These are phyloP conservation scores for Tuber calosporum DNA, from an alignment of 495 filamentous ascomycete genomes.

Conservation along the genomic window DNA sequence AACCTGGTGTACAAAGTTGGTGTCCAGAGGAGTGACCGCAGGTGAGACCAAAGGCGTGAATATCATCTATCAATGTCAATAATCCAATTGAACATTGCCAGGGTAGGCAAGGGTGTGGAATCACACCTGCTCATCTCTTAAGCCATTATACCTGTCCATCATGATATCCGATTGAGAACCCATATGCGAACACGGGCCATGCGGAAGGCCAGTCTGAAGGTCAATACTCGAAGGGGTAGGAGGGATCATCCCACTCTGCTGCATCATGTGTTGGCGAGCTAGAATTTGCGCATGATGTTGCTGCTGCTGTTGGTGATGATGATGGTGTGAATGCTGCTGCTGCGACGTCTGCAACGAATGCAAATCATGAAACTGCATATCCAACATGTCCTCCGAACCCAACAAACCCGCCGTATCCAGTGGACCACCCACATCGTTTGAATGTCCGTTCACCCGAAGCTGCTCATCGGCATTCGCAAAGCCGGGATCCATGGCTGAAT, in stretches of 20 bases:
- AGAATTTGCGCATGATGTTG: conserved; percentile 48
- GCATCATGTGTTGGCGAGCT: conserved; percentile 23
- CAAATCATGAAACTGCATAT: conserved; percentile 57
- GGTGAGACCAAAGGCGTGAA: conserved; percentile 95
- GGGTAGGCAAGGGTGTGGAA: not conserved
- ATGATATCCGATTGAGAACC: conserved; percentile 52
- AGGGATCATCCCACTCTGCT: conserved; percentile 63
- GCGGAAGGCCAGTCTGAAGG: conserved; percentile 61
- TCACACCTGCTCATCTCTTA: conserved; percentile 73
- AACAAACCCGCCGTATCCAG: conserved; percentile 3
- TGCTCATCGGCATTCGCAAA: conserved; percentile 20
- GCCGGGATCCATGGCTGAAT: conserved; percentile 40
- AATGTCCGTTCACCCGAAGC: conserved; percentile 23
- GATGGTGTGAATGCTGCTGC: conserved; percentile 48
- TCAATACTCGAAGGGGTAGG: conserved; percentile 92
- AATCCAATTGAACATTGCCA: conserved; percentile 34
- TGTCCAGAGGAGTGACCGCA: conserved; percentile 84
- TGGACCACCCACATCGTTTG: not conserved
- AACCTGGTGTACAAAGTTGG: conserved; percentile 62
- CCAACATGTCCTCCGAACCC: conserved; percentile 32
- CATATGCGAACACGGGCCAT: conserved; percentile 55
- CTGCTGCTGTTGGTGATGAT: conserved; percentile 48
- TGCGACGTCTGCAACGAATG: conserved; percentile 52
- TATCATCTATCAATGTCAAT: conserved; percentile 54
- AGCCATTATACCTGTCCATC: conserved; percentile 64